phyloP scores from a whole-genome alignment of 768 basidiomycete genomes.

The Boletales sp. region DNA sequence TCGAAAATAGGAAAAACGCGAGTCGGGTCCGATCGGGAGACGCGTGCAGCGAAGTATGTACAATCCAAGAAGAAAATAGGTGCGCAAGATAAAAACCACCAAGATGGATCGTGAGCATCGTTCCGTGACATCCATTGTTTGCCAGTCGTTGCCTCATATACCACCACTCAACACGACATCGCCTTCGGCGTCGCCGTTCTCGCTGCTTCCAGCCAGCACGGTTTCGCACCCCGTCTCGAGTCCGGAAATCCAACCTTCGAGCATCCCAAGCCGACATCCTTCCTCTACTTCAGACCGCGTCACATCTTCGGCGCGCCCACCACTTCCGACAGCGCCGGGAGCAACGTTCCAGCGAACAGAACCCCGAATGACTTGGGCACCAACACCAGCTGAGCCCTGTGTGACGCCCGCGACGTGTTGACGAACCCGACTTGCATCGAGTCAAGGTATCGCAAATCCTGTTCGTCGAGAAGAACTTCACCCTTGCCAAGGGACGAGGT shows the following conservation, averaged over 20 bases:
- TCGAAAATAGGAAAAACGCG: neutral
- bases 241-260: constrained; percentile 82
- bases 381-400: constrained; percentile 60
- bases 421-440: constrained; percentile 67
- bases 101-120: no score
- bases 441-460: constrained; percentile 57
- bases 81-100: no score
- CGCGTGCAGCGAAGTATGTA: no score
- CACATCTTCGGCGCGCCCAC: constrained; percentile 46
- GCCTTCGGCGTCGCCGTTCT: constrained; percentile 38
- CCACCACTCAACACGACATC: constrained; percentile 86
- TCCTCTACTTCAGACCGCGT: constrained; percentile 68
- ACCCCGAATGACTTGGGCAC: constrained; percentile 59
- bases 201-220: constrained; percentile 42
- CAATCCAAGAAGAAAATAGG: no score
- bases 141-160: constrained; percentile 88
- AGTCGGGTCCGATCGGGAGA: no score
- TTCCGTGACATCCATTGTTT: no score
- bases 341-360: constrained; percentile 85
- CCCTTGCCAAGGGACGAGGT: constrained; percentile 49
- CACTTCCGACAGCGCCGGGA: constrained; percentile 58
- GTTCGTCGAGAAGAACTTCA: constrained; percentile 77
- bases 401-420: constrained; percentile 70
- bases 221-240: constrained; percentile 94
- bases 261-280: constrained; percentile 79